Percentiles rank a stretch among this genome's conserved stretches.
Conservation (phyloP, 441 rosid genomes). For the Pelargonium cotyledonis region DNA sequence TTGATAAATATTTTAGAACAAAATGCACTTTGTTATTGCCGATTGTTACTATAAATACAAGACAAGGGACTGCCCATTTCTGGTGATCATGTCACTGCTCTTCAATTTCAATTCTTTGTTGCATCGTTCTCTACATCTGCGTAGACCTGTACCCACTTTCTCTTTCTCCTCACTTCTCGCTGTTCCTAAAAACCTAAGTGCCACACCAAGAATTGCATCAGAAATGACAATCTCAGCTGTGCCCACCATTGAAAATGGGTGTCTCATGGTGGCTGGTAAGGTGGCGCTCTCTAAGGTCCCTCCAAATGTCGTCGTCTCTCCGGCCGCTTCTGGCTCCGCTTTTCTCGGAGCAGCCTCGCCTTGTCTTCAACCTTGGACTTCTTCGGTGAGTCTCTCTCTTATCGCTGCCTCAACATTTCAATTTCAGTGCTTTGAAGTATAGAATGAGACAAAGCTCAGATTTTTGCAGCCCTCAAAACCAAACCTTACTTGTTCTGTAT, state of each 20-base stretch:
- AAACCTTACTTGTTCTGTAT: too few species aligned
- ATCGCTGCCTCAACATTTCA: not conserved
- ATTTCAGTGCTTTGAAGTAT: not conserved
- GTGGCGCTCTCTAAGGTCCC: conserved; percentile 32
- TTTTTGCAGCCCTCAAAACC: not conserved
- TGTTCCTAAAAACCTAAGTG: not conserved
- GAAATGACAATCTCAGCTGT: conserved; percentile 29
- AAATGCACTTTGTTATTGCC: too few species aligned
- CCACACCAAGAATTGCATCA: not conserved
- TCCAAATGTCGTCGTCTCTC: conserved; percentile 27
- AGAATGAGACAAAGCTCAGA: not conserved
- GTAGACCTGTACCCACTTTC: not conserved
- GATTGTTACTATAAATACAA: too few species aligned
- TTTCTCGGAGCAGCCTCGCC: conserved; percentile 43
- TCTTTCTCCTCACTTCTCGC: not conserved
- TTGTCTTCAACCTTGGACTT: conserved; percentile 46
- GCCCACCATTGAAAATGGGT: conserved; percentile 29
- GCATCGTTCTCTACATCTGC: not conserved
- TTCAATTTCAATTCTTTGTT: not conserved
- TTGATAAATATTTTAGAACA: too few species aligned
- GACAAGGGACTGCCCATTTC: too few species aligned
- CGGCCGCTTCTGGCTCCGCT: conserved; percentile 27
- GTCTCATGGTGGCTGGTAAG: conserved; percentile 38
- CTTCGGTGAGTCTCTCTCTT: conserved; percentile 27
- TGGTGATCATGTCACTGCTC: not conserved